These are phyloP conservation scores for Citrus medica DNA, from an alignment of 345 rosid genomes.

Conservation along the genomic window DNA sequence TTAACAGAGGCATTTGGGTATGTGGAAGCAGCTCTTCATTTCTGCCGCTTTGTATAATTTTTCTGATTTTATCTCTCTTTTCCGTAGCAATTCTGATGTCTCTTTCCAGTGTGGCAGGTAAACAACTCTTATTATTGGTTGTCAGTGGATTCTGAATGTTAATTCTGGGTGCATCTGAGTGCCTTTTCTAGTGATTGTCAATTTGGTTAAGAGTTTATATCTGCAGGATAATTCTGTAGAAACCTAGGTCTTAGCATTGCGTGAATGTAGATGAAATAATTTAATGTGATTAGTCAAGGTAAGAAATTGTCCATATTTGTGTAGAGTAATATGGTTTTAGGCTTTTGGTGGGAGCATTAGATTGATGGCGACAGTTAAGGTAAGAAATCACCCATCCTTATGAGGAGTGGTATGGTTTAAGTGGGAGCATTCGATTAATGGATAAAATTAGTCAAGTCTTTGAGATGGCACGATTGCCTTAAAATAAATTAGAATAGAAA, in stretches of 20 bases:
- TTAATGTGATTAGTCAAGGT: neutral
- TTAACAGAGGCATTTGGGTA: conserved; percentile 20
- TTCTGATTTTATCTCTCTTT: neutral
- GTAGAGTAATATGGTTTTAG: neutral
- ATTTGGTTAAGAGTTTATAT: neutral
- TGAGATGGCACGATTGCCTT: neutral
- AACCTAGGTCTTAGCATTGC: neutral
- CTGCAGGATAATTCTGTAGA: neutral
- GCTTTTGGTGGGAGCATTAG: neutral
- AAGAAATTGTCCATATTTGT: neutral
- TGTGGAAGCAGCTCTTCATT: conserved; percentile 16
- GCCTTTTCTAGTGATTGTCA: neutral
- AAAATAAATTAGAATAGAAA: neutral
- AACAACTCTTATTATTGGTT: conserved; percentile 16
- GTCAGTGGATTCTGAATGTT: conserved; percentile 11
- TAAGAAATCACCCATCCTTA: neutral
- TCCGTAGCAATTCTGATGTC: conserved; percentile 13
- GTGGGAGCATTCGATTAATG: neutral
- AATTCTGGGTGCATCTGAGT: conserved; percentile 6
- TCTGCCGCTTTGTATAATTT: neutral
- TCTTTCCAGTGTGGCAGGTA: conserved; percentile 47
- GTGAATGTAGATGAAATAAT: neutral
- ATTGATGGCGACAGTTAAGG: neutral
- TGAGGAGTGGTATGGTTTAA: neutral
- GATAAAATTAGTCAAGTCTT: too few species aligned